phyloP scores from a whole-genome alignment of 768 basidiomycete genomes.

The Auriscalpium microsporum region DNA sequence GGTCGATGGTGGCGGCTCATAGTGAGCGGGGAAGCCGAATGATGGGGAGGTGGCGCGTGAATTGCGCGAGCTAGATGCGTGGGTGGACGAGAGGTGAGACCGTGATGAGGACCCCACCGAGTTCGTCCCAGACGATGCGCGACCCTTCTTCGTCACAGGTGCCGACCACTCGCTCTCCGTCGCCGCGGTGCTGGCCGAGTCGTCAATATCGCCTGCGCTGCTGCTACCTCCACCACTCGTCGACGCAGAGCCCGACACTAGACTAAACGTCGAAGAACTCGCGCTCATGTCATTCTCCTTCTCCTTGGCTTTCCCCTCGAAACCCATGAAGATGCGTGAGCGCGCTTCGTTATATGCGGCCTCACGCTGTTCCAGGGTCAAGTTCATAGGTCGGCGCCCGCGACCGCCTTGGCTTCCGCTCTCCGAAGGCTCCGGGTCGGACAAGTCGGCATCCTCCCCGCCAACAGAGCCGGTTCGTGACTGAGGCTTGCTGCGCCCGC shows the following conservation, averaged over 20 bases:
- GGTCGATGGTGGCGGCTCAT: constrained; percentile 44
- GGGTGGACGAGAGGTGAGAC: constrained; percentile 45
- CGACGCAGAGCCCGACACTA: constrained; percentile 60
- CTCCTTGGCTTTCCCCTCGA: constrained; percentile 51
- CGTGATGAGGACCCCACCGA: constrained; percentile 53
- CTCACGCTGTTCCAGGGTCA: constrained; percentile 79
- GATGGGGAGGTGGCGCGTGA: constrained; percentile 72
- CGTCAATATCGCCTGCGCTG: constrained; percentile 58
- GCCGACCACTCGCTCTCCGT: constrained; percentile 81
- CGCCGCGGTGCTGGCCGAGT: constrained; percentile 59
- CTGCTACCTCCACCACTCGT: constrained; percentile 46
- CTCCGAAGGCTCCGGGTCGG: constrained; percentile 75
- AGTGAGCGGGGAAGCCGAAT: constrained; percentile 65
- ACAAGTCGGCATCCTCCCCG: constrained; percentile 69
- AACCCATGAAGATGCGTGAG: constrained; percentile 78
- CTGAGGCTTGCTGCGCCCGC: constrained; percentile 44
- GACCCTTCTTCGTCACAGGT: constrained; percentile 44
- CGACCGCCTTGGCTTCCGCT: constrained; percentile 68
- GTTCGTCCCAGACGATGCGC: constrained; percentile 30
- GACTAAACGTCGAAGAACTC: constrained; percentile 67
- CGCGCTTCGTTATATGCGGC: constrained; percentile 87
- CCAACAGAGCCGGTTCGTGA: constrained; percentile 69
- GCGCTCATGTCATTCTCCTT: constrained; percentile 68
- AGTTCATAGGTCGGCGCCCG: constrained; percentile 45
- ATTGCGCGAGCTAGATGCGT: constrained; percentile 50